Evolutionary conservation across 2,329 filamentous ascomycete genomes (phyloP), one percentile per base, ranked within the genome.

Genomic region (Aureobasidium sp.): DNA sequence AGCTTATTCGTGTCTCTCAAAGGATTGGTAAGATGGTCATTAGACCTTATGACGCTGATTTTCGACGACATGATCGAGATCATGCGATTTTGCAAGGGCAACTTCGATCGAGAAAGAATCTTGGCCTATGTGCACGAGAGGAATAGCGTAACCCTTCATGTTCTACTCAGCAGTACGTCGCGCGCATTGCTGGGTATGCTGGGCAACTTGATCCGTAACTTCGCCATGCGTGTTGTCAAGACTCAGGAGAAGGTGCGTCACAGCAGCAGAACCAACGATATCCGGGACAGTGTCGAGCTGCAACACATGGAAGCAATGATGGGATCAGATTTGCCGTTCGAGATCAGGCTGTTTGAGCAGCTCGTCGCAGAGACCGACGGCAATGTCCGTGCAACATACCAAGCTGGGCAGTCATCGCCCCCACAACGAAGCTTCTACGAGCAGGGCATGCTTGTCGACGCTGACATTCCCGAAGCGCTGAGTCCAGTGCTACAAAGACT

Each of bases 1-100:
- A 89, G 93, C 69, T 84, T 90, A 13, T 82, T 93, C 2, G 83
- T 85, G 42, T 83, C 86, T 46, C 76, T 95, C 11, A 81, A 86
- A 5, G 89, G 89, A 23, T 87, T 90, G 59, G 84, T 88, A 4
- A 86, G 83, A 68, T 96, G 92, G 92, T 83, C 84, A 0, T 78
- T 91, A 37, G 87, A 93, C 64, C 77, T 85, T 55, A 77, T 80
- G 62, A 74, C 79, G 21, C 84, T 78, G 67, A 73, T 84, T 29
- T 68, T 84, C 42, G 79, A 82, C 65, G 79, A 81, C 31, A 70
- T 86, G 40, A 74, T 78, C 60, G 46, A 45, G 23, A 35, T 58
- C n/a, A 40, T 43, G 27, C 33, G 38, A 49, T 37, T 25, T 10
- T 57, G 51, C 51, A 40, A 60, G 8, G 43, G 43, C 37, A 33